These are phyloP conservation scores for Syncephalastrum racemosum DNA, from an alignment of 371 early-diverging fungal species.

Conservation along the genomic window DNA sequence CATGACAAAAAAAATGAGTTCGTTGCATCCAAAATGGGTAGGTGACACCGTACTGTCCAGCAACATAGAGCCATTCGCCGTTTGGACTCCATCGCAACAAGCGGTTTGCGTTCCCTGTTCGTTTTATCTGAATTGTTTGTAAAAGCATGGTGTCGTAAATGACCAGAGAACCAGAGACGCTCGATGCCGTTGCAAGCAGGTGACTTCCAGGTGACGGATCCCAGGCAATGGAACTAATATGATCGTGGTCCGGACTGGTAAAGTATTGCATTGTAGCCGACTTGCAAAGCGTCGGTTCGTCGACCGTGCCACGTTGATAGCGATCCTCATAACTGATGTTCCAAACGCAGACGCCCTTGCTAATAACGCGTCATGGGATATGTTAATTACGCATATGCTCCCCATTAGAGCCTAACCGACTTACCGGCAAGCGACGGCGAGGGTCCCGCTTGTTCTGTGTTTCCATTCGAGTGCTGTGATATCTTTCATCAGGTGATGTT, in stretches of 20 bases:
- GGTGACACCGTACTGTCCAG: constrained; percentile 28
- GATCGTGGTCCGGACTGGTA: constrained; percentile 21
- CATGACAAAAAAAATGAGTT: no score
- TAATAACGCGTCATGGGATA: background rate
- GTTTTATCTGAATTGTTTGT: constrained; percentile 27
- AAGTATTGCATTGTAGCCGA: constrained; percentile 33
- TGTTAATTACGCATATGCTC: background rate
- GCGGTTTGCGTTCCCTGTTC: constrained; percentile 35
- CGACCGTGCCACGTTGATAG: constrained; percentile 4
- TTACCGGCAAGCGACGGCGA: constrained; percentile 60
- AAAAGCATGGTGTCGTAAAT: constrained; percentile 35
- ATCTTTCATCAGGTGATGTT: constrained; percentile 44
- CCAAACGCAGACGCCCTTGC: constrained; percentile 60
- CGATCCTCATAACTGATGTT: constrained; percentile 5
- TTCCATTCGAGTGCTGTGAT: constrained; percentile 62
- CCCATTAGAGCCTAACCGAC: background rate
- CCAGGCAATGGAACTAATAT: constrained; percentile 45
- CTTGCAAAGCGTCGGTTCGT: constrained; percentile 3
- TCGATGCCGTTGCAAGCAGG: constrained; percentile 34
- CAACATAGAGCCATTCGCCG: constrained; percentile 43
- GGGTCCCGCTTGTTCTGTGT: constrained; percentile 32
- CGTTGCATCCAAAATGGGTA: no score
- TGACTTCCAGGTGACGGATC: constrained; percentile 47
- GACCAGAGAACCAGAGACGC: constrained; percentile 23
- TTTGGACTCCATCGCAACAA: constrained; percentile 47